A percentile compares a stretch with the other conserved stretches of the same genome.
Conservation (phyloP, 805 yeast species). For the Saturnispora ahearnii region DNA sequence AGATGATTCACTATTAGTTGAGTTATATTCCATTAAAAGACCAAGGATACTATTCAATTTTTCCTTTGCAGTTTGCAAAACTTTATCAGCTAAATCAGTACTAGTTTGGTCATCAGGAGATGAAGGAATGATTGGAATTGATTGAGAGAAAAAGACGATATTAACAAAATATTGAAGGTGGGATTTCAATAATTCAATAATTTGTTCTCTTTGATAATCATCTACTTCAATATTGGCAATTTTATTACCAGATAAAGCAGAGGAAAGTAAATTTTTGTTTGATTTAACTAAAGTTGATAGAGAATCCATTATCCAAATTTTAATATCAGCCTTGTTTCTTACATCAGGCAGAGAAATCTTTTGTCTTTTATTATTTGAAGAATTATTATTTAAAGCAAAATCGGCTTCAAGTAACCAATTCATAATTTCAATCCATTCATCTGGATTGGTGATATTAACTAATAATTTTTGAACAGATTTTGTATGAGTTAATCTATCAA, state of each 20-base stretch:
- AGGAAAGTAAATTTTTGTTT: slow-evolving; percentile 8
- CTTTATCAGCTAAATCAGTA: slow-evolving; percentile 19
- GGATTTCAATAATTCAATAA: slow-evolving; percentile 7
- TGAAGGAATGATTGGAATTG: background rate
- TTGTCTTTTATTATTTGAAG: slow-evolving; percentile 7
- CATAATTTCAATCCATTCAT: slow-evolving; percentile 8
- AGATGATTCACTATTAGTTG: background rate
- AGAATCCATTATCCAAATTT: slow-evolving; percentile 9
- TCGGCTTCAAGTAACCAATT: slow-evolving; percentile 11
- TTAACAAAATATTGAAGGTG: slow-evolving; percentile 21
- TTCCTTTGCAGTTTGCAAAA: slow-evolving; percentile 33
- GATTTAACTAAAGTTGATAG: slow-evolving; percentile 9
- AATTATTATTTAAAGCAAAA: background rate
- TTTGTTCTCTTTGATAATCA: slow-evolving; percentile 1
- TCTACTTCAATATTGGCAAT: background rate
- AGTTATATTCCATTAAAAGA: slow-evolving; percentile 15
- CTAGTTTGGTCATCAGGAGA: slow-evolving; percentile 8
- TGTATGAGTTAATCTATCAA: slow-evolving; percentile 69
- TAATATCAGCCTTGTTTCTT: slow-evolving; percentile 8
- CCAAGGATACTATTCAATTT: slow-evolving; percentile 62
- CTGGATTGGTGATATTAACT: slow-evolving; percentile 5
- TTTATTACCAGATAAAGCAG: background rate
- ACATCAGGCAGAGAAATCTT: slow-evolving; percentile 3
- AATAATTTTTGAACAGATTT: slow-evolving; percentile 48
- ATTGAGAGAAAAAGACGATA: slow-evolving; percentile 16